Base-by-base conservation (phyloP, 768 basidiomycete species). In the Hygrophorus russula region DNA sequence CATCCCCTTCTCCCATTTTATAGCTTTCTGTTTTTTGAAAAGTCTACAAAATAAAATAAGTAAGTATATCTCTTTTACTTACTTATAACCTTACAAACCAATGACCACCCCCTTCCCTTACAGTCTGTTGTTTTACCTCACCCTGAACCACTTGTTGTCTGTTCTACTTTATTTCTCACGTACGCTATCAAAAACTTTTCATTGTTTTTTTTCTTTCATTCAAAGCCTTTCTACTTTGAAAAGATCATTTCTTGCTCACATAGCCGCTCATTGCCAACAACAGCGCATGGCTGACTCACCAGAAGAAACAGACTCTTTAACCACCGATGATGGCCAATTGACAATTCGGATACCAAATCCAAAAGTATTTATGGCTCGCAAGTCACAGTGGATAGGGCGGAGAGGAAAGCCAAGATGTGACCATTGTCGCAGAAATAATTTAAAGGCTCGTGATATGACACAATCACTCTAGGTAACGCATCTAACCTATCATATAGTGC, bases 331-430 rank as follows among this genome's bases (percentile, higher is more conserved):
- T 54, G 64, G 63, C 39, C 73, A 71, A 47, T 65, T 80, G 51
- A 78, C 71, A 37, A 79, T 81, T 52, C 68, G 73, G 46, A 81
- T 82, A 50, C 79, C 80, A 2, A 80, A 79, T 53, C 74, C 76
- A 29, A 78, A 75, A 63, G 67, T 74, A 41, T 80, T 73, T 59
- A 71, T 76, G 73, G 76, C 72, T 53, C 76, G 73, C 47, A 78
- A 78, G 57, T 82, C 80, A 33, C 76, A 77, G 44, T 83, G 81
- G 81, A 80, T 81, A 49, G 80, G 80, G 46, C 71, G 79, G 46
- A 69, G 81, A 61, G 81, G 81, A 41, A 83, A 83, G 54, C 80
- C 81, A 50, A 69, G 81, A 39, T 83, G 81, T 53, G 81, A 83
- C 62, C 73, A 80, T 51, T 83, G 81, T 61, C 77, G 81, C 27